These are phyloP conservation scores for Kwoniella sp. DNA, from an alignment of 768 basidiomycete species.

Conservation along the genomic window DNA sequence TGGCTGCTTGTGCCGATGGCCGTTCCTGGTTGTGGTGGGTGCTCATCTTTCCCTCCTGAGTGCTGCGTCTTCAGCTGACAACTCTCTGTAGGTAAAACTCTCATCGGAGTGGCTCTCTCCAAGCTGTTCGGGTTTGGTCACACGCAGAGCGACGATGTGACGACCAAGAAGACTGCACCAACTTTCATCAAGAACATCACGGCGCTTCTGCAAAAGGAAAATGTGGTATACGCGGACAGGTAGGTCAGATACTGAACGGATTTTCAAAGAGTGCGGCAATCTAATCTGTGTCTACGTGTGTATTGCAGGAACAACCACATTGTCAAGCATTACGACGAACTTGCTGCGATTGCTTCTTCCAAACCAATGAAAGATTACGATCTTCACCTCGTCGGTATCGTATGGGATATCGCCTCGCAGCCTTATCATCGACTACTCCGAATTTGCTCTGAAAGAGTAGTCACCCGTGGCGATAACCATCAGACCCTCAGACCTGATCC, in stretches of 20 bases:
- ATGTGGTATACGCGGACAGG: constrained; percentile 93
- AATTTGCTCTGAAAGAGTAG: constrained; percentile 75
- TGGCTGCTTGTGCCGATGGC: constrained; percentile 85
- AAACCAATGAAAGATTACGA: constrained; percentile 52
- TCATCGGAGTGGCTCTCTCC: constrained; percentile 73
- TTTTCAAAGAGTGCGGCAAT: no score
- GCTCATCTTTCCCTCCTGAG: background rate
- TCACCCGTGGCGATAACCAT: constrained; percentile 77
- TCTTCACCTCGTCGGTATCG: constrained; percentile 75
- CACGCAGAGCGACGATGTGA: constrained; percentile 89
- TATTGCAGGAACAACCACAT: constrained; percentile 82
- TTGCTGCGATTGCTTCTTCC: constrained; percentile 63
- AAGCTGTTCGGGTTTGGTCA: constrained; percentile 85
- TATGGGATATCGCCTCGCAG: constrained; percentile 69
- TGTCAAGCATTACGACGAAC: constrained; percentile 70
- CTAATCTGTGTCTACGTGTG: no score
- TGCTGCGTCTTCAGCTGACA: background rate
- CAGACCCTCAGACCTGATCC: constrained; percentile 67
- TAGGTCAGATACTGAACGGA: constrained; percentile 55
- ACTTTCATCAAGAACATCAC: constrained; percentile 70
- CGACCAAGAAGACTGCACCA: constrained; percentile 70
- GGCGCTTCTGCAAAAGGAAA: constrained; percentile 63
- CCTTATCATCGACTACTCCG: constrained; percentile 67
- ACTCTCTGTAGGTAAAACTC: constrained; percentile 73
- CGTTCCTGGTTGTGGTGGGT: constrained; percentile 87